Base-by-base conservation (phyloP, 2,329 filamentous ascomycete genomes). In the Fusarium sp. region DNA sequence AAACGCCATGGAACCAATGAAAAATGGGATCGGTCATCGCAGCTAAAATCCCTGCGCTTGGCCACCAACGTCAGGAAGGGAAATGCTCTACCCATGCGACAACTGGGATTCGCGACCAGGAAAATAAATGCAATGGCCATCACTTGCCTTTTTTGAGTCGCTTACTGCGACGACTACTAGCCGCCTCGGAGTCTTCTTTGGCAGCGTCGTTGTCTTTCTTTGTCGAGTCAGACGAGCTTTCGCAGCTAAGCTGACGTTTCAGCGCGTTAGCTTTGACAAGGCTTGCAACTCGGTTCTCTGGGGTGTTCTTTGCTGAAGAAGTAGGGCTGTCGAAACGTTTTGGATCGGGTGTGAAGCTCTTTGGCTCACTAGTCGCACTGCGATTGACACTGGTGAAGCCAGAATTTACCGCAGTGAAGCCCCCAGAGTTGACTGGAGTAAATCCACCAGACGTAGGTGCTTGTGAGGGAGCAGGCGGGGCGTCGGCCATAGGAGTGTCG, bases 81-180 rank as follows among this genome's bases (percentile, higher is more conserved):
- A 69, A 69, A 73, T 63, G 69, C 56, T 71, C 63, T 58, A 20
- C 68, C 55, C 33, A 62, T 68, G 66, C 63, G 63, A 57, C 65
- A 58, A 48, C 43, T 60, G 45, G 39, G 56, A 57, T 65, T 53
- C 53, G 38, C 17, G 45, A 24, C 33, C 59, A 55, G 18, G 39
- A 54, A 63, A n/a, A 26, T 26, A 9, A 60, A 49, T 49, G 11
- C 22, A 48, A 13, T 33, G 39, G 26, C 26, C 24, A 43, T 38
- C 26, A 62, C 74, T 49, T 70, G 72, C 75, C 75, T 62, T 97
- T 97, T 80, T 96, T 97, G 14, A 97, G 85, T 43, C 96, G 90
- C 82, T 99, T 99, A 80, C 95, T 98, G 60, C 95, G 90, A 66
- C 96, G 89, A 69, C 92, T 93, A 66, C 88, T 65, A 17, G 62